Conservation (phyloP, 1,139 yeast genomes). For the Protomyces inundatus region DNA sequence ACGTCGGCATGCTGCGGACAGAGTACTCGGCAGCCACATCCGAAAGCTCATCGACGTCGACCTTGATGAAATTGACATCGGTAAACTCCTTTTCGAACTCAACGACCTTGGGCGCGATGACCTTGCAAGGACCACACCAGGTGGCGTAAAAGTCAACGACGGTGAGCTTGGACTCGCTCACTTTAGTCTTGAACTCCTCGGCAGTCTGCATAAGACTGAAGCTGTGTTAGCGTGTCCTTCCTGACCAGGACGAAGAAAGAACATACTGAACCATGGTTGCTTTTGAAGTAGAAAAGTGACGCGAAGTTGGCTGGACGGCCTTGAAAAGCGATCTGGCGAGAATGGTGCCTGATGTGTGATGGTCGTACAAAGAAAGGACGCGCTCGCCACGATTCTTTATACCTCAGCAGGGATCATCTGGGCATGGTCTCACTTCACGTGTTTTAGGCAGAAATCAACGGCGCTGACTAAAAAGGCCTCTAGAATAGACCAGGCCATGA, state of each 20-base stretch:
- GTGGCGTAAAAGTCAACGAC: constrained; percentile 91
- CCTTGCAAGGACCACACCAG: constrained; percentile 97
- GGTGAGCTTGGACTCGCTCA: constrained; percentile 52
- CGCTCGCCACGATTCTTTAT: no score
- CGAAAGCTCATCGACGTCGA: constrained; percentile 75
- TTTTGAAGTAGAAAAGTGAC: neutral
- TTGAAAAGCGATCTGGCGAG: neutral
- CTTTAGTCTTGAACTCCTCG: constrained; percentile 59
- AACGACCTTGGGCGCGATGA: constrained; percentile 85
- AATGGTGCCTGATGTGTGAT: neutral
- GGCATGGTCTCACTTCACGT: no score
- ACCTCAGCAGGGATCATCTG: no score
- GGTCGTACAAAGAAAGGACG: no score
- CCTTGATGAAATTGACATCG: constrained; percentile 67
- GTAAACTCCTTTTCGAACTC: constrained; percentile 58
- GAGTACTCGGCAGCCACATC: constrained; percentile 69
- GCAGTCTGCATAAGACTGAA: constrained; percentile 22
- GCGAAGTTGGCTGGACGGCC: neutral
- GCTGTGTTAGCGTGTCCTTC: neutral
- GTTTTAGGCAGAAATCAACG: no score
- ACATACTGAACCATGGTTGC: neutral
- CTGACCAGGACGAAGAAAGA: neutral
- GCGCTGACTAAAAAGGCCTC: no score
- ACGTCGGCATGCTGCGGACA: constrained; percentile 85
- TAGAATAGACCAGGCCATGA: no score